These are phyloP conservation scores for Trichoderma breve DNA, from an alignment of 2,329 filamentous ascomycete genomes.

Conservation along the genomic window DNA sequence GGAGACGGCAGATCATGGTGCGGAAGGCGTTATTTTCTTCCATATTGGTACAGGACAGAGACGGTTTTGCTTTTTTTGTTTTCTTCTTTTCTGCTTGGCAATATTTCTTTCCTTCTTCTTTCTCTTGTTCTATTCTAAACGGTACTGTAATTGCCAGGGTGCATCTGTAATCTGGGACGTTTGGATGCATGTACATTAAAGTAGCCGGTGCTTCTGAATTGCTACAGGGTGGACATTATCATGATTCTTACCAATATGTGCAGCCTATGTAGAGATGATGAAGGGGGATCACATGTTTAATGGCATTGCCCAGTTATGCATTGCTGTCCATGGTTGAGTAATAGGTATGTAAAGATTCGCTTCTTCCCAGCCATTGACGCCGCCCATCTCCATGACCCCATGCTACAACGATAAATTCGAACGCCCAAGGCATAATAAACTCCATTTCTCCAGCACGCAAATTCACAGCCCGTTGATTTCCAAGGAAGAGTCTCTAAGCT, in stretches of 20 bases:
- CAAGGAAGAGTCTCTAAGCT: background rate
- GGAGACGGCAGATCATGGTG: background rate
- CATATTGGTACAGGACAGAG: background rate
- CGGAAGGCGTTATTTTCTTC: slow-evolving; percentile 8
- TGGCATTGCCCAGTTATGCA: background rate
- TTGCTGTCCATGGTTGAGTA: background rate
- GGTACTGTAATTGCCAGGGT: background rate
- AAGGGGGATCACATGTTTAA: background rate
- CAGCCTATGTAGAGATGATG: background rate
- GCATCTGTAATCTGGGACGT: slow-evolving; percentile 2
- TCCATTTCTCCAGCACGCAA: background rate
- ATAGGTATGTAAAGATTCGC: background rate
- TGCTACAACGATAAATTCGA: background rate
- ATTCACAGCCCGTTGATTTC: background rate
- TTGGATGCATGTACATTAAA: slow-evolving; percentile 12
- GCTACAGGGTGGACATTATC: background rate
- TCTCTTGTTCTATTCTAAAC: background rate
- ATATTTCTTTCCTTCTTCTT: background rate
- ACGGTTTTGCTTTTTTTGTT: background rate
- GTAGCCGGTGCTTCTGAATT: background rate
- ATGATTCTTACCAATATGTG: background rate
- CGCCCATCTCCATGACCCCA: background rate
- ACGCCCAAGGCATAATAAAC: background rate
- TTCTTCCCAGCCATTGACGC: slow-evolving; percentile 7
- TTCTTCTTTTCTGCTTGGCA: background rate